Evolutionary conservation across 1,284 basidiomycete genomes (phyloP), one percentile per base, ranked within the genome.

Genomic region (Trametes sp.): DNA sequence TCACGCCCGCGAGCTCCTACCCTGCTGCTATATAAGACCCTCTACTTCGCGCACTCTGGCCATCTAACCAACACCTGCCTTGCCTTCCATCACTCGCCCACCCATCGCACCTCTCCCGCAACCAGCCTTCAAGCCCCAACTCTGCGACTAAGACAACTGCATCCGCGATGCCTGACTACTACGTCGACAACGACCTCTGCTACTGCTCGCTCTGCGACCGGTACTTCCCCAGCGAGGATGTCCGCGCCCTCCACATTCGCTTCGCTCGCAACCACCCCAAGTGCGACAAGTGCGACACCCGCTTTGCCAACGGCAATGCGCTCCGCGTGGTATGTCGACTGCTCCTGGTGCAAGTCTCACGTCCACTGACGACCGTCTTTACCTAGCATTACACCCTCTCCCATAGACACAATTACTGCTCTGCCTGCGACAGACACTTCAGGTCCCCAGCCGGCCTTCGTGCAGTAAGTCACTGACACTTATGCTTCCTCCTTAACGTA

Each of bases 131-230:
- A 8, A 42, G 23, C 24, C 35, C 42, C 9, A 28, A 52, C 52
- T 50, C 52, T 54, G 59, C 36, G 59, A 60, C 50, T 59, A 29
- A 45, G 38, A 33, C 21, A 38, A 28, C 31, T 9, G n/a, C 24
- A 16, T 36, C 28, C 19, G 46, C 41, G 16, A 70, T 71, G 64
- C 55, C 64, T 35, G 57, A 63, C 16, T 33, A 63, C 55, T 65
- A 63, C 61, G 49, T 59, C 57, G 65, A 69, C 36, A 54, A 23
- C 29, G 54, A 46, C 8, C 21, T 68, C 58, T 58, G 60, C 33
- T 75, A 75, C 64, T 75, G 74, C 64, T 65, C 72, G 49, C 55
- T 74, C 26, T 75, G 74, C 63, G 74, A 75, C 59, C 59, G 61
- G 45, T 73, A 74, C 63, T 75, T 75, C 60, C 64, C 65, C 26